Conservation (phyloP, 176 grass and related monocot species). For the Triticum turgidum region DNA sequence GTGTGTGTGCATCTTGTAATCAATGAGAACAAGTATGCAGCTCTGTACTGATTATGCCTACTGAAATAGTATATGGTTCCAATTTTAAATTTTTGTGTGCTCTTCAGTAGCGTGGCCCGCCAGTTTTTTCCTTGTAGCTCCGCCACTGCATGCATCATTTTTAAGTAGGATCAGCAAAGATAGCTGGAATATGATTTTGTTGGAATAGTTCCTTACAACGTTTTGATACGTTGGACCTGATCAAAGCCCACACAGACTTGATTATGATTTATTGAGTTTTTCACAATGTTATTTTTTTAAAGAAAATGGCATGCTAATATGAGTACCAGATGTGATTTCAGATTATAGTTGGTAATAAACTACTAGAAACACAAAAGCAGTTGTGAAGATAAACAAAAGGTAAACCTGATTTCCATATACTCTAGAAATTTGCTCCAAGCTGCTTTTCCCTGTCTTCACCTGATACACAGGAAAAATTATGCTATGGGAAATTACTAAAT, state of each 20-base stretch:
- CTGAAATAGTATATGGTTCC: too few relatives aligned
- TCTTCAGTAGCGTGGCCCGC: too few relatives aligned
- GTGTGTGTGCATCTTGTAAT: too few relatives aligned
- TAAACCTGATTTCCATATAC: slow-evolving; percentile 96
- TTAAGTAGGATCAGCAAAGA: background rate
- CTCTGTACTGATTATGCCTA: too few relatives aligned
- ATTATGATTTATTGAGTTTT: background rate
- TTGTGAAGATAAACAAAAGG: background rate
- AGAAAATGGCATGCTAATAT: background rate
- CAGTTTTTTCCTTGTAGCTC: too few relatives aligned
- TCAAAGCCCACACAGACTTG: background rate
- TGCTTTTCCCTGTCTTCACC: slow-evolving; percentile 88
- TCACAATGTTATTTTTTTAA: background rate
- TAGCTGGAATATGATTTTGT: background rate
- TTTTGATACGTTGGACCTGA: background rate
- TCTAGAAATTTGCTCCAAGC: slow-evolving; percentile 93
- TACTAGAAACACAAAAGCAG: background rate
- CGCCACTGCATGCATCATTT: background rate
- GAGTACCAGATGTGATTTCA: background rate
- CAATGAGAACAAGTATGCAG: too few relatives aligned
- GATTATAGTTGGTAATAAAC: slow-evolving; percentile 5
- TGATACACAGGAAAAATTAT: slow-evolving; percentile 42
- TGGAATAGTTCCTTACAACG: background rate
- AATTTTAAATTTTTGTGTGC: too few relatives aligned
- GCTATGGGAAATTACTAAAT: background rate